Conservation (phyloP, 208 protist species). For the Zelonia costaricensis region DNA sequence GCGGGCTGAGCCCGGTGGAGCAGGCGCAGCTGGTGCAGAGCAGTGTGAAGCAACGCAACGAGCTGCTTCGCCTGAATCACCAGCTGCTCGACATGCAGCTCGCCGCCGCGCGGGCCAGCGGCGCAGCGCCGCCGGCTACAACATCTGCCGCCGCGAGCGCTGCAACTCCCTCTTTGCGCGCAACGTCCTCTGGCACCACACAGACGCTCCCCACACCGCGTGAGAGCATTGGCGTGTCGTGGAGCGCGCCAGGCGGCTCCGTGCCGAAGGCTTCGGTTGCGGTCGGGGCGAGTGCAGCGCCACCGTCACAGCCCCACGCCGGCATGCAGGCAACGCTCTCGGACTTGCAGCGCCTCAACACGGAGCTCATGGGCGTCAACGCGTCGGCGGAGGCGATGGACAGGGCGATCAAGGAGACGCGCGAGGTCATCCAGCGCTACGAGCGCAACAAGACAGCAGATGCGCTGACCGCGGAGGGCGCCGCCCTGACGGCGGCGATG, state of each 20-base stretch:
- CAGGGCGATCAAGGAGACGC: slow-evolving; percentile 67
- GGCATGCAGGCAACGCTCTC: slow-evolving; percentile 54
- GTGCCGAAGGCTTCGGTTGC: slow-evolving; percentile 1
- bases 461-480: slow-evolving; percentile 43
- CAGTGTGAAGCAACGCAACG: slow-evolving; percentile 72
- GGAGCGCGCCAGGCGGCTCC: not conserved
- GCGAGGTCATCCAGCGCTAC: slow-evolving; percentile 63
- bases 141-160: not conserved
- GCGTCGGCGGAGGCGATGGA: slow-evolving; percentile 75
- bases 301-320: slow-evolving; percentile 18
- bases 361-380: slow-evolving; percentile 59
- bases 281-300: not conserved
- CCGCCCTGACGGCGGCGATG: slow-evolving; percentile 51
- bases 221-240: slow-evolving; percentile 15
- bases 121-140: not conserved
- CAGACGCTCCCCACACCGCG: not conserved
- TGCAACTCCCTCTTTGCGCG: not conserved
- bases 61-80: slow-evolving; percentile 65
- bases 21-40: slow-evolving; percentile 63
- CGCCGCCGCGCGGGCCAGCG: slow-evolving; percentile 29
- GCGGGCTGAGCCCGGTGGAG: slow-evolving; percentile 51
- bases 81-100: slow-evolving; percentile 72
- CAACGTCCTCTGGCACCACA: not conserved
- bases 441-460: slow-evolving; percentile 41
- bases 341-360: slow-evolving; percentile 64